Evolutionary conservation across 495 filamentous ascomycete species (phyloP), one percentile per base, ranked within the genome.

Genomic region (Cladorrhinum samala): DNA sequence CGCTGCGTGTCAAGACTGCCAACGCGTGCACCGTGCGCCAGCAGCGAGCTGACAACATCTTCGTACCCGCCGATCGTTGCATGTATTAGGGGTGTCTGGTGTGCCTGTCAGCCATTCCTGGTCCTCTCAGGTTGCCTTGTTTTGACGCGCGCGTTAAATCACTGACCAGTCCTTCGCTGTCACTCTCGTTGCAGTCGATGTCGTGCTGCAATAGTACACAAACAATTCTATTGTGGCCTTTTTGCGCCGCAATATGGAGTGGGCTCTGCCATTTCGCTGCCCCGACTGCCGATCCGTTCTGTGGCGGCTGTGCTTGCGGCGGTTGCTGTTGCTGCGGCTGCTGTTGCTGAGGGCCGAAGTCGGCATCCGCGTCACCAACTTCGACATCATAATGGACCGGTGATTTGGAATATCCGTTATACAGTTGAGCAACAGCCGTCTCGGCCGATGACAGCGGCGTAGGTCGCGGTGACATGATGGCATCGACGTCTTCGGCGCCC

Each of bases 221-320:
- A 1, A 59, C 53, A 9, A 67, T 63, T 0, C 39, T 2, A 39
- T 55, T 47, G 50, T 61, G 43, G 18, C 64, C 64, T 19, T 55
- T 63, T 13, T 41, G 50, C 9, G 62, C 62, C 0, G 64, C 64
- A n/a, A 63, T 57, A 46, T 67, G 64, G 5, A 67, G 53, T n/a
- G 56, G 20, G 8, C 59, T 42, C 6, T 52, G 50, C 62, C 62
- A 65, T 17, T 55, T 55, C 4, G 37, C 16, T 36, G 21, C 11
- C n/a, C 5, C 27, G 16, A 17, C 23, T 36, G 33, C 14, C 20
- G 43, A n/a, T n/a, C 41, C 9, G 51, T 42, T 2, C 13, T 8
- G 17, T 30, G 9, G 18, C n/a, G 24, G 14, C 18, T 5, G 27
- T 33, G 27, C n/a, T n/a, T n/a, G 42, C 9, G 13, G 5, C 14